A percentile compares a stretch with the other conserved stretches of the same genome.
phyloP scores from a whole-genome alignment of 2,329 filamentous ascomycete species.

The Harringtonia aguacate region DNA sequence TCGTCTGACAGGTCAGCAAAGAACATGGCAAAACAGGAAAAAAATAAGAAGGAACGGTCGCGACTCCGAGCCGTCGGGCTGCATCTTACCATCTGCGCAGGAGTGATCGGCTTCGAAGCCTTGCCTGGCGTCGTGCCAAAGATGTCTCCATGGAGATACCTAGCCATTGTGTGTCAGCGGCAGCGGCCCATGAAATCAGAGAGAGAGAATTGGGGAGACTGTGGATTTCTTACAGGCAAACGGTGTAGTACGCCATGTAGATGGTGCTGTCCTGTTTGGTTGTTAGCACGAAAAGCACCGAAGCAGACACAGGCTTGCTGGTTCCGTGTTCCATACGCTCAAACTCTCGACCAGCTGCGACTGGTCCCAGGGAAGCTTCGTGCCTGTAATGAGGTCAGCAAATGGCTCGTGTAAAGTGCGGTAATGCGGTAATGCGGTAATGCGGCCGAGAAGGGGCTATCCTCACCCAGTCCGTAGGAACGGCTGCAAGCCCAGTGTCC shows the following conservation, averaged over 20 bases:
- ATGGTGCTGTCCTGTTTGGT: constrained; percentile 57
- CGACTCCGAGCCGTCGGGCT: no score
- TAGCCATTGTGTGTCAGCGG: no score
- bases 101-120: constrained; percentile 56
- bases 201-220: no score
- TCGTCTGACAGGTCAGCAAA: no score
- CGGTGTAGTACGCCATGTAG: constrained; percentile 76
- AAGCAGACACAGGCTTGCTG: no score
- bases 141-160: constrained; percentile 64
- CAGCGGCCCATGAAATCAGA: no score
- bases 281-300: neutral
- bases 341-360: constrained; percentile 87
- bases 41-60: no score
- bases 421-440: no score
- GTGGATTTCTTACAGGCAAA: constrained; percentile 33
- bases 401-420: no score
- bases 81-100: constrained; percentile 67
- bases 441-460: no score
- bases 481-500: constrained; percentile 92
- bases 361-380: constrained; percentile 88
- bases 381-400: constrained; percentile 49
- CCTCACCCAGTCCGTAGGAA: constrained; percentile 54
- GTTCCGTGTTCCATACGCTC: constrained; percentile 34
- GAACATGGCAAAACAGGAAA: no score
- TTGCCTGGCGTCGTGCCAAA: constrained; percentile 57